Conservation (phyloP, 345 rosid genomes). For the Melaleuca alternifolia region DNA sequence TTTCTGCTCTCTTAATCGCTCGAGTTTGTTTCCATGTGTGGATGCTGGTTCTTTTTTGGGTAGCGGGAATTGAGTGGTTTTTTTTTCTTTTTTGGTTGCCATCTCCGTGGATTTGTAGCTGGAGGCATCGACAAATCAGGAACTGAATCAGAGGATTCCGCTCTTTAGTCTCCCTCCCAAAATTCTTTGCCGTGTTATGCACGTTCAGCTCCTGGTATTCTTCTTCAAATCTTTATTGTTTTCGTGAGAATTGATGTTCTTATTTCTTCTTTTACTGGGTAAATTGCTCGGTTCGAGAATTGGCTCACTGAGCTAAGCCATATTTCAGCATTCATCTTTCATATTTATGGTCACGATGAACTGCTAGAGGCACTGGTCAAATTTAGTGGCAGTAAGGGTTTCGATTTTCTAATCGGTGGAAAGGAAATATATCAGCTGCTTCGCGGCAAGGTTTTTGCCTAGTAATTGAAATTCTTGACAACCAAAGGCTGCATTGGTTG, state of each 20-base stretch:
- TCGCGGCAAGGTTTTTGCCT: background rate
- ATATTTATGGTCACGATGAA: background rate
- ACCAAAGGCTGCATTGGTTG: background rate
- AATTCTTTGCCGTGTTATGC: constrained; percentile 73
- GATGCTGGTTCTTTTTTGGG: constrained; percentile 23
- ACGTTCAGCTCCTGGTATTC: constrained; percentile 63
- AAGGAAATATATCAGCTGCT: background rate
- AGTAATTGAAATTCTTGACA: background rate
- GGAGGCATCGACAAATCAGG: constrained; percentile 83
- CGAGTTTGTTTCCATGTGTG: constrained; percentile 21
- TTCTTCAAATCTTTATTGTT: background rate
- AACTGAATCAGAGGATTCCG: constrained; percentile 59
- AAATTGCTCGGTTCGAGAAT: background rate
- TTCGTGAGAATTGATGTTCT: background rate
- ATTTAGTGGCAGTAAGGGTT: background rate
- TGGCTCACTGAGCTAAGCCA: background rate
- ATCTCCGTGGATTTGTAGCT: constrained; percentile 31
- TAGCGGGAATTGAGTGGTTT: background rate
- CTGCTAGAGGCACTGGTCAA: background rate
- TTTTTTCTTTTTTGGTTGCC: background rate
- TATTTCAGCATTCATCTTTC: background rate
- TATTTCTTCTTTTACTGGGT: background rate
- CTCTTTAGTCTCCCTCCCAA: constrained; percentile 56
- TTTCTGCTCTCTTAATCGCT: background rate
- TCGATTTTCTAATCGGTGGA: background rate